phyloP scores from a whole-genome alignment of 2,329 filamentous ascomycete species.

The Ceratocystis huliohia region DNA sequence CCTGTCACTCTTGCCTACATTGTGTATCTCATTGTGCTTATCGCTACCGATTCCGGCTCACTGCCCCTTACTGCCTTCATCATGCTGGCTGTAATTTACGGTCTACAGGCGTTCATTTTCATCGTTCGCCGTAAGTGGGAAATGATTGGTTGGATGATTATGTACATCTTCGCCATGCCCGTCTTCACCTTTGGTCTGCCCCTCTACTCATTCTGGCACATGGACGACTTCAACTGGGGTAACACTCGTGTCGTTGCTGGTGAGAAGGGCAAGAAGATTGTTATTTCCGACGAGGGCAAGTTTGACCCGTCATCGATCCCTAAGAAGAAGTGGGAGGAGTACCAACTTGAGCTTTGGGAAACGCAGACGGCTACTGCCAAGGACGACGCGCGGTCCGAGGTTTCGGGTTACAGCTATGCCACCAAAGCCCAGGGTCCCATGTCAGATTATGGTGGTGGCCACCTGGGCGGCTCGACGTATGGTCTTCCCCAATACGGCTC shows the following conservation, averaged over 20 bases:
- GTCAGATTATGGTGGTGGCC: conserved; percentile 58
- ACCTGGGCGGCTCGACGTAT: conserved; percentile 30
- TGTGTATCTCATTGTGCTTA: conserved; percentile 69
- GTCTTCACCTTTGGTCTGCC: conserved; percentile 85
- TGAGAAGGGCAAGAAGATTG: conserved; percentile 80
- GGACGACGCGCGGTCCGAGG: conserved; percentile 68
- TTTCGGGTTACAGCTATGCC: conserved; percentile 88
- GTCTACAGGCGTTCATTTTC: conserved; percentile 93
- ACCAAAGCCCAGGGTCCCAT: conserved; percentile 59
- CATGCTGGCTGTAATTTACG: conserved; percentile 87
- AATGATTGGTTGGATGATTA: conserved; percentile 98
- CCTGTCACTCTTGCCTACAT: conserved; percentile 87
- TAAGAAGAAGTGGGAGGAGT: conserved; percentile 98
- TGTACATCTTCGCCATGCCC: conserved; percentile 83
- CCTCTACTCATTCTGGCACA: conserved; percentile 95
- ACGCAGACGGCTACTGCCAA: conserved; percentile 70
- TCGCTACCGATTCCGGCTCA: conserved; percentile 47
- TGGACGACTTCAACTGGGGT: conserved; percentile 99
- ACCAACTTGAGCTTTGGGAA: conserved; percentile 96
- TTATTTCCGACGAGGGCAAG: conserved; percentile 94
- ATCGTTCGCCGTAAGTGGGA: conserved; percentile 96
- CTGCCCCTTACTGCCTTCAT: conserved; percentile 81
- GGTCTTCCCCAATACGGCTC: conserved; percentile 35
- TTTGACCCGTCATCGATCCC: conserved; percentile 89
- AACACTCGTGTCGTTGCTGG: conserved; percentile 96